These are phyloP conservation scores for Phaseolus coccineus DNA, from an alignment of 331 rosid species.

Conservation along the genomic window DNA sequence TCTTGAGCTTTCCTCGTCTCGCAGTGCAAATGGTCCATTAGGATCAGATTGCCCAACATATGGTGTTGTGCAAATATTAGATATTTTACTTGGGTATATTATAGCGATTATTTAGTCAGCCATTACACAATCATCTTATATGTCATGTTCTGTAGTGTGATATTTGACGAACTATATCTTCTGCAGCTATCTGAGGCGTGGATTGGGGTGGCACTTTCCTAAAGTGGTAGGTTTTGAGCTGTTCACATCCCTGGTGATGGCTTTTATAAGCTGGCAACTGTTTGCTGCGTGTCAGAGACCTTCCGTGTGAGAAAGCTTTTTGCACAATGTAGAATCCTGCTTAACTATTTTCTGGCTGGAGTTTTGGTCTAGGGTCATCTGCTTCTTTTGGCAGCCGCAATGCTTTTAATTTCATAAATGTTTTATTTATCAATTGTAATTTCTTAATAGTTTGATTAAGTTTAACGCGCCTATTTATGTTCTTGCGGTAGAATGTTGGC, in stretches of 20 bases:
- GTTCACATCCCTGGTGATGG: slow-evolving; percentile 86
- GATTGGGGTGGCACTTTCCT: slow-evolving; percentile 90
- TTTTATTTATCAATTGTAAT: slow-evolving; percentile 33
- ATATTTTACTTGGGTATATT: slow-evolving; percentile 18
- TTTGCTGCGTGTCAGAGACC: slow-evolving; percentile 94
- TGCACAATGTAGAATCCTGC: slow-evolving; percentile 34
- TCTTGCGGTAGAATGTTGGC: slow-evolving; percentile 29
- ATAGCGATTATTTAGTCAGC: slow-evolving; percentile 9
- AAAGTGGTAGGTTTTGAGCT: slow-evolving; percentile 94
- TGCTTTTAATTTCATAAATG: slow-evolving; percentile 41
- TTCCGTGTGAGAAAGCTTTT: slow-evolving; percentile 54
- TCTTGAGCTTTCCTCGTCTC: slow-evolving; percentile 5
- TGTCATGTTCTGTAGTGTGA: neutral
- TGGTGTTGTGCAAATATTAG: slow-evolving; percentile 28
- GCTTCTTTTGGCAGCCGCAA: slow-evolving; percentile 42
- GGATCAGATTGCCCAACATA: slow-evolving; percentile 20
- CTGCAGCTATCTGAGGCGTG: slow-evolving; percentile 89
- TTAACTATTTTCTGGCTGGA: slow-evolving; percentile 36
- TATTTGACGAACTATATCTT: slow-evolving; percentile 37
- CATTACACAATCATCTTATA: neutral
- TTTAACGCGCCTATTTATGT: slow-evolving; percentile 9
- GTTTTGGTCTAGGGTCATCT: slow-evolving; percentile 30
- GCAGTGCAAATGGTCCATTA: slow-evolving; percentile 3
- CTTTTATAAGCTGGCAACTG: slow-evolving; percentile 89
- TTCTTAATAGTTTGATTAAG: slow-evolving; percentile 37